Evolutionary conservation across 1,284 basidiomycete species (phyloP).

Genomic region (Ustilago sp.): DNA sequence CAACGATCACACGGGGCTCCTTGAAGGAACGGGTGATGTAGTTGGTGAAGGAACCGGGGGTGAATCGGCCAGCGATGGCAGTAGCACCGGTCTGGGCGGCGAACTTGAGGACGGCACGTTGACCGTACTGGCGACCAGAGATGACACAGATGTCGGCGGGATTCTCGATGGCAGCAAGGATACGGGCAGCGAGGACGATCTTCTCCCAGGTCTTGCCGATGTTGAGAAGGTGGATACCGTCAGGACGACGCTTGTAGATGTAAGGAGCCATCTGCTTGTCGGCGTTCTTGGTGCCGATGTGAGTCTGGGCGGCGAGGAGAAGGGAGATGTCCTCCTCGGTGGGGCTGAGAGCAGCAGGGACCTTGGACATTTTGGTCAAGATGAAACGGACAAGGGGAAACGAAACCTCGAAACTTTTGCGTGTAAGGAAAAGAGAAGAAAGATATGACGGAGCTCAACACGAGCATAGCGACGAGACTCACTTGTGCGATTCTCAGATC

Average conservation of each 20-base stretch:
- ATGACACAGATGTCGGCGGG: slow-evolving; percentile 98
- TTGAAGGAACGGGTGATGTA: slow-evolving; percentile 99
- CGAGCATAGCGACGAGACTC: slow-evolving; percentile 25
- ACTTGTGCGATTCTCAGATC: neutral
- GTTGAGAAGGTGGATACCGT: slow-evolving; percentile 98
- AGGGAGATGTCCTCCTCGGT: slow-evolving; percentile 98
- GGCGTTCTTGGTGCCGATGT: slow-evolving; percentile 90
- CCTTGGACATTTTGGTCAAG: slow-evolving; percentile 73
- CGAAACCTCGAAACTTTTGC: slow-evolving; percentile 55
- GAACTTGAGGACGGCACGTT: slow-evolving; percentile 98
- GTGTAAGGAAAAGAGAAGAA: slow-evolving; percentile 40
- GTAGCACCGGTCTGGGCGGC: slow-evolving; percentile 97
- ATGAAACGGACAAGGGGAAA: slow-evolving; percentile 22
- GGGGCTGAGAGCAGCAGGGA: slow-evolving; percentile 89
- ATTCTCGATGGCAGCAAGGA: slow-evolving; percentile 81
- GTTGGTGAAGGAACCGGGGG: slow-evolving; percentile 95
- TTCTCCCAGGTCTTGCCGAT: slow-evolving; percentile 99
- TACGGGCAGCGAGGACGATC: slow-evolving; percentile 73
- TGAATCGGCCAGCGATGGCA: slow-evolving; percentile 98
- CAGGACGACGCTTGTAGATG: slow-evolving; percentile 94
- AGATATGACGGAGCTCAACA: slow-evolving; percentile 23
- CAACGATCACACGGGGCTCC: slow-evolving; percentile 97
- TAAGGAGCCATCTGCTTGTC: slow-evolving; percentile 98
- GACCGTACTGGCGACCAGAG: slow-evolving; percentile 96
- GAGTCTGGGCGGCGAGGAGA: slow-evolving; percentile 92